phyloP scores from a whole-genome alignment of 495 filamentous ascomycete species.

The Lepidopterella palustris region DNA sequence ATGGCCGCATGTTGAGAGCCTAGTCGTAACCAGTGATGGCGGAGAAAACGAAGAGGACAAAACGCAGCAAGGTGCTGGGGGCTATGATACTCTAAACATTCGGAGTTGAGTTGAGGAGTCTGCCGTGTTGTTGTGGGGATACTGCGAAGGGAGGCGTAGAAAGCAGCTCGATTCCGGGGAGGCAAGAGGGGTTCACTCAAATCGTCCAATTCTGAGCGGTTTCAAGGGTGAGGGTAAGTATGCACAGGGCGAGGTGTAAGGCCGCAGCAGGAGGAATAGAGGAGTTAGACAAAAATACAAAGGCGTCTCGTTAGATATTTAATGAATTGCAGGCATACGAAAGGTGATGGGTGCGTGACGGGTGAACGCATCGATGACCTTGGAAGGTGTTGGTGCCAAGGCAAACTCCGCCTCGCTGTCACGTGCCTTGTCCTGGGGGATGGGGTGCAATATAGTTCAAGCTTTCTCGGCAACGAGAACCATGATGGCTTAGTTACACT shows the following conservation, averaged over 20 bases:
- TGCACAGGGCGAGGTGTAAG: neutral
- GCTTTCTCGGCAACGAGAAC: neutral
- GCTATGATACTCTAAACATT: slow-evolving; percentile 9
- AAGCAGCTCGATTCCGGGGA: neutral
- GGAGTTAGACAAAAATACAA: neutral
- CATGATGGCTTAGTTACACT: neutral
- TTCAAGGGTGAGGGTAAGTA: neutral
- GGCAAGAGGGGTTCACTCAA: slow-evolving; percentile 3
- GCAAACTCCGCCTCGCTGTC: neutral
- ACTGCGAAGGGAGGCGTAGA: neutral
- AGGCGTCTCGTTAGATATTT: neutral
- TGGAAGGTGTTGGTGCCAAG: neutral
- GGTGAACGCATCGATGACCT: neutral
- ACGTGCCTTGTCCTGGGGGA: neutral
- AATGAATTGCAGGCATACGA: neutral
- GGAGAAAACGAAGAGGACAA: neutral
- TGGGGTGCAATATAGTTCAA: too few relatives aligned
- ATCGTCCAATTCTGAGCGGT: neutral
- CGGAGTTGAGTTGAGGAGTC: neutral
- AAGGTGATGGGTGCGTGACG: neutral
- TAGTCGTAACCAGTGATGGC: slow-evolving; percentile 2
- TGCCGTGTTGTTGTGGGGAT: neutral
- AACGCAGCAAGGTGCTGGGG: slow-evolving; percentile 16
- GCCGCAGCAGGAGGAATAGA: neutral
- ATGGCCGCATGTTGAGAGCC: slow-evolving; percentile 34